These are phyloP conservation scores for Neonectria magnoliae DNA, from an alignment of 2,329 filamentous ascomycete genomes.

Conservation along the genomic window DNA sequence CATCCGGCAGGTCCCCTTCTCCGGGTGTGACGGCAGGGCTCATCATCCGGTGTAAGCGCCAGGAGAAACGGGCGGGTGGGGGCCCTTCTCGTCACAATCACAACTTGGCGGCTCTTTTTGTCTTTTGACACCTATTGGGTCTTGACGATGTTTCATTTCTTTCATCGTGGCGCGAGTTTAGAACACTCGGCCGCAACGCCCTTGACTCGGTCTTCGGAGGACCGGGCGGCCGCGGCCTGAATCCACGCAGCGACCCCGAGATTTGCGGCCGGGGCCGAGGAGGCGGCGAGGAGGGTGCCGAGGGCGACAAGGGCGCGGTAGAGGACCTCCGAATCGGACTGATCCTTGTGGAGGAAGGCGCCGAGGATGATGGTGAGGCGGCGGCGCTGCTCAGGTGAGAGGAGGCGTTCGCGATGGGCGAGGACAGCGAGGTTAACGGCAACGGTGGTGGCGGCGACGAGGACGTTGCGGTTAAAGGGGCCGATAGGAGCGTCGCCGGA, in stretches of 20 bases:
- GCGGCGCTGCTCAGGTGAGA: slow-evolving; percentile 46
- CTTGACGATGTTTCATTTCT: neutral
- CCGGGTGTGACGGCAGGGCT: slow-evolving; percentile 7
- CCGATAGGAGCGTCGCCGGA: slow-evolving; percentile 60
- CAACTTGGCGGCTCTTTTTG: neutral
- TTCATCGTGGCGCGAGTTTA: slow-evolving; percentile 40
- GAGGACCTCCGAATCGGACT: slow-evolving; percentile 82
- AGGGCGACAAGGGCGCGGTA: slow-evolving; percentile 85
- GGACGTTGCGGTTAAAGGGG: slow-evolving; percentile 77
- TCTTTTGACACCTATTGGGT: neutral
- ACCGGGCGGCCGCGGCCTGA: slow-evolving; percentile 54
- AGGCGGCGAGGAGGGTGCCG: slow-evolving; percentile 76
- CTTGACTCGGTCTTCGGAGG: slow-evolving; percentile 59
- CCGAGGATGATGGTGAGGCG: slow-evolving; percentile 69
- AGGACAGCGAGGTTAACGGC: slow-evolving; percentile 88
- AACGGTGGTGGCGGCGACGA: slow-evolving; percentile 82
- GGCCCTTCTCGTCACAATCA: neutral
- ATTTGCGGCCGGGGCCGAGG: slow-evolving; percentile 53
- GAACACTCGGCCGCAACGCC: slow-evolving; percentile 59
- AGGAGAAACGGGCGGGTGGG: neutral
- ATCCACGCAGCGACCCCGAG: slow-evolving; percentile 55
- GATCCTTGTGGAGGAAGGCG: slow-evolving; percentile 66
- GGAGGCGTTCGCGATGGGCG: slow-evolving; percentile 59
- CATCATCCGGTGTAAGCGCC: slow-evolving; percentile 14
- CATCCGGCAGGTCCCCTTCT: slow-evolving; percentile 1